Evolutionary conservation across 305 asterid genomes (phyloP).

Genomic region (Fraxinus sp.): DNA sequence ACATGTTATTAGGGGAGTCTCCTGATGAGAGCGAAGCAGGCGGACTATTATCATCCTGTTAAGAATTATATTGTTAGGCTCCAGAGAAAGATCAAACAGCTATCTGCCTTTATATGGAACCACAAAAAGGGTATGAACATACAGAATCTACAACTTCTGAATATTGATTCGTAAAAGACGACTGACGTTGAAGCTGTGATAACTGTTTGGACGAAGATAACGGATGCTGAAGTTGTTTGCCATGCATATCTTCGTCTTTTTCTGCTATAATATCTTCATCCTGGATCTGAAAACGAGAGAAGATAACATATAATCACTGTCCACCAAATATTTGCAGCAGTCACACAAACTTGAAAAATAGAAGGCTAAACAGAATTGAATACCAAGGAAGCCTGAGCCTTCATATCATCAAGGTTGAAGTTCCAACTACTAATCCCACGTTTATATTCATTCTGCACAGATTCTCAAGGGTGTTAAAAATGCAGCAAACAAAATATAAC

Average conservation of each 20-base stretch:
- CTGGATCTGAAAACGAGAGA: conserved; percentile 48
- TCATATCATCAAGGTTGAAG: conserved; percentile 91
- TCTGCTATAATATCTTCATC: conserved; percentile 70
- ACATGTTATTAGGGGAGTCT: conserved; percentile 36
- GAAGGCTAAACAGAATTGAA: conserved; percentile 19
- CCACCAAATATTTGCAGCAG: background rate
- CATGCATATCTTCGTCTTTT: conserved; percentile 56
- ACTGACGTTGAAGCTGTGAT: conserved; percentile 53
- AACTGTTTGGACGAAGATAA: conserved; percentile 32
- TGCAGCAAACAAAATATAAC: background rate
- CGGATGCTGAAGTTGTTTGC: conserved; percentile 47
- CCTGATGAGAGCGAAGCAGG: conserved; percentile 35
- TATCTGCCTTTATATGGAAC: background rate
- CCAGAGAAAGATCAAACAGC: conserved; percentile 2
- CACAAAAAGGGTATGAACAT: conserved; percentile 28
- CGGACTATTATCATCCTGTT: conserved; percentile 50
- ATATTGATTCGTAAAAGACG: conserved; percentile 59
- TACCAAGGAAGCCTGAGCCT: conserved; percentile 98
- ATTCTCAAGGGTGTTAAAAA: conserved; percentile 11
- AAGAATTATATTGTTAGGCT: conserved; percentile 21
- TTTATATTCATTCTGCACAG: conserved; percentile 84
- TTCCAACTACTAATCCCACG: conserved; percentile 98
- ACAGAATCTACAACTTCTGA: conserved; percentile 71
- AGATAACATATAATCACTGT: background rate
- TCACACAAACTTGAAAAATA: background rate